Conservation (phyloP, 1,139 yeast species). For the Yamadazyma sp. region DNA sequence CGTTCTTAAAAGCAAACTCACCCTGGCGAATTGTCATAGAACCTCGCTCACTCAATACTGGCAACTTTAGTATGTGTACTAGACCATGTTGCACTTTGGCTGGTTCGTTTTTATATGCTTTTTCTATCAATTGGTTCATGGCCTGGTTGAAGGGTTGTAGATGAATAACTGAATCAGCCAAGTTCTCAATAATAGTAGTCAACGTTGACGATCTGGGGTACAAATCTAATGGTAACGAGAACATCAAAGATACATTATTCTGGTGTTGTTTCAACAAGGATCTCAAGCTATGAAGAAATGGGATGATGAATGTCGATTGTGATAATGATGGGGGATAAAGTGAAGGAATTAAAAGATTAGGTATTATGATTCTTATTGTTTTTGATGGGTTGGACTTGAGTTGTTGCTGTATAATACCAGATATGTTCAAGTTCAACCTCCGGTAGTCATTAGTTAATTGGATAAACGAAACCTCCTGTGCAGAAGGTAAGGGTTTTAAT, state of each 20-base stretch:
- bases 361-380: slow-evolving; percentile 67
- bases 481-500: slow-evolving; percentile 63
- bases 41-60: slow-evolving; percentile 73
- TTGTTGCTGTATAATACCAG: slow-evolving; percentile 38
- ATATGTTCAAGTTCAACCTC: slow-evolving; percentile 39
- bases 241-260: slow-evolving; percentile 45
- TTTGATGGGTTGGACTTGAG: slow-evolving; percentile 32
- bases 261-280: slow-evolving; percentile 50
- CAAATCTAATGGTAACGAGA: slow-evolving; percentile 65
- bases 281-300: slow-evolving; percentile 63
- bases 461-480: slow-evolving; percentile 58
- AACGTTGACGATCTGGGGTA: slow-evolving; percentile 57
- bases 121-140: slow-evolving; percentile 63
- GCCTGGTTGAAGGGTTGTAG: slow-evolving; percentile 84
- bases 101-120: slow-evolving; percentile 68
- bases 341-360: slow-evolving; percentile 78
- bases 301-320: slow-evolving; percentile 50
- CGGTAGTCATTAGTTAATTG: slow-evolving; percentile 29
- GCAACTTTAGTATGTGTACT: slow-evolving; percentile 71
- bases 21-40: slow-evolving; percentile 72
- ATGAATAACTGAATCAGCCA: slow-evolving; percentile 70
- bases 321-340: slow-evolving; percentile 60
- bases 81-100: slow-evolving; percentile 84
- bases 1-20: slow-evolving; percentile 85
- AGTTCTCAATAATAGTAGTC: slow-evolving; percentile 53